phyloP scores from a whole-genome alignment of 257 asterid genomes.

The Fraxinus anomala region DNA sequence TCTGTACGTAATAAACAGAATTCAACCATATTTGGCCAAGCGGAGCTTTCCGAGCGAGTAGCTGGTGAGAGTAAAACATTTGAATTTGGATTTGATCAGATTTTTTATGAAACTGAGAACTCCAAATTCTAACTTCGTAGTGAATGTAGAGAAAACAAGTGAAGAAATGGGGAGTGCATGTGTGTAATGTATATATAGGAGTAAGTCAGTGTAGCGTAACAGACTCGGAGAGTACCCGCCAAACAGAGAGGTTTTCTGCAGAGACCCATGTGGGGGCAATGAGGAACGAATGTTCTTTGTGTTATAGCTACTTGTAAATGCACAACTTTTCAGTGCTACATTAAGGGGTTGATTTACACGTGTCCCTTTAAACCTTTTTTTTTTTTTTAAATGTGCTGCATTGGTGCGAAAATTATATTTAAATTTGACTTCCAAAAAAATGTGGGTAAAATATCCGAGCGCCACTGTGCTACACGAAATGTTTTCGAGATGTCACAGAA shows the following conservation, averaged over 20 bases:
- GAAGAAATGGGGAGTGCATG: background rate
- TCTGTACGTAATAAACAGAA: background rate
- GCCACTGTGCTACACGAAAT: no score
- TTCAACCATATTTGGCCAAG: constrained; percentile 87
- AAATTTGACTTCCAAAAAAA: no score
- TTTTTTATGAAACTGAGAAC: constrained; percentile 19
- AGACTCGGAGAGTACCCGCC: constrained; percentile 34
- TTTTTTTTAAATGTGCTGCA: no score
- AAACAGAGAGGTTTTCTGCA: constrained; percentile 25
- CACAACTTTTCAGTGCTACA: constrained; percentile 22
- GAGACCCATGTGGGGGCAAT: constrained; percentile 23
- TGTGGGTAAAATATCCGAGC: no score
- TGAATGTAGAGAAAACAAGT: constrained; percentile 6
- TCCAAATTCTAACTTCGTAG: constrained; percentile 1
- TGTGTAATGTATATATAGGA: background rate
- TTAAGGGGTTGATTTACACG: background rate
- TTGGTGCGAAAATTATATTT: no score
- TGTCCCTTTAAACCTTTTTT: background rate
- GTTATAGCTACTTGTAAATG: constrained; percentile 26
- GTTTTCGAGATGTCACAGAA: no score
- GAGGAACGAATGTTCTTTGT: constrained; percentile 28
- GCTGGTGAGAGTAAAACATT: constrained; percentile 91
- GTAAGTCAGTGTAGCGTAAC: constrained; percentile 38
- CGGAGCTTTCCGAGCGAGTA: constrained; percentile 92
- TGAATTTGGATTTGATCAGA: constrained; percentile 3